Evolutionary conservation across 192 early-diverging fungal species (phyloP).

Genomic region (Coemansia sp.): DNA sequence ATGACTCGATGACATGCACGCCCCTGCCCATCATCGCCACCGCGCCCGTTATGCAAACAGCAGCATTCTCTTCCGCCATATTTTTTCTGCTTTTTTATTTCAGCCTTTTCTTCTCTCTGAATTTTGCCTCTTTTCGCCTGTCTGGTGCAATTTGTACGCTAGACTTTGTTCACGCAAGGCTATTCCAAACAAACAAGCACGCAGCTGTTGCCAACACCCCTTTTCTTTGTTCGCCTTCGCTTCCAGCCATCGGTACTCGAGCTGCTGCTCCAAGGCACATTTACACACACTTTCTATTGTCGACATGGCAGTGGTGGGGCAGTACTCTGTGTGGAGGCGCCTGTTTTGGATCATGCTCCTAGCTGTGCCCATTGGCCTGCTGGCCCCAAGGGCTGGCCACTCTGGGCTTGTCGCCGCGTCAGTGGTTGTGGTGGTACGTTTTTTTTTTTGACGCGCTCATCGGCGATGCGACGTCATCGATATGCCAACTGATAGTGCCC

Average conservation of each 20-base stretch:
- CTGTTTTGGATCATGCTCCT: slow-evolving; percentile 10
- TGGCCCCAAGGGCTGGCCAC: slow-evolving; percentile 1
- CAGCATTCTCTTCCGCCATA: not conserved
- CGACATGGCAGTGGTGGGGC: not conserved
- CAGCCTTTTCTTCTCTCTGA: slow-evolving; percentile 9
- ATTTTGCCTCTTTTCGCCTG: not conserved
- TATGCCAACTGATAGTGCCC: not conserved
- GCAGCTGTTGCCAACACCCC: not conserved
- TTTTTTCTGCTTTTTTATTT: not conserved
- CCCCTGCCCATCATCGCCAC: not conserved
- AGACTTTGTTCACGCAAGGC: not conserved
- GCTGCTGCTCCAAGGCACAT: not conserved
- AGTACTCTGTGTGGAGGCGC: not conserved
- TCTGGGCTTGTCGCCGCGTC: slow-evolving; percentile 21
- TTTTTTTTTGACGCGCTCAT: not conserved
- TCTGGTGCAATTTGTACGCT: slow-evolving; percentile 7
- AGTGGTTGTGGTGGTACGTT: slow-evolving; percentile 41
- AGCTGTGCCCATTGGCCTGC: slow-evolving; percentile 18
- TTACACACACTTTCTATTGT: not conserved
- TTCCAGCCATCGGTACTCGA: not conserved
- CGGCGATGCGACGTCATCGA: not conserved
- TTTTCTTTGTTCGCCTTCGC: not conserved
- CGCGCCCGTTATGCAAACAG: no score
- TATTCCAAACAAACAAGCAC: not conserved
- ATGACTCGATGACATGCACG: not conserved